Conservation (phyloP, 495 filamentous ascomycete genomes). For the Halenospora varia region DNA sequence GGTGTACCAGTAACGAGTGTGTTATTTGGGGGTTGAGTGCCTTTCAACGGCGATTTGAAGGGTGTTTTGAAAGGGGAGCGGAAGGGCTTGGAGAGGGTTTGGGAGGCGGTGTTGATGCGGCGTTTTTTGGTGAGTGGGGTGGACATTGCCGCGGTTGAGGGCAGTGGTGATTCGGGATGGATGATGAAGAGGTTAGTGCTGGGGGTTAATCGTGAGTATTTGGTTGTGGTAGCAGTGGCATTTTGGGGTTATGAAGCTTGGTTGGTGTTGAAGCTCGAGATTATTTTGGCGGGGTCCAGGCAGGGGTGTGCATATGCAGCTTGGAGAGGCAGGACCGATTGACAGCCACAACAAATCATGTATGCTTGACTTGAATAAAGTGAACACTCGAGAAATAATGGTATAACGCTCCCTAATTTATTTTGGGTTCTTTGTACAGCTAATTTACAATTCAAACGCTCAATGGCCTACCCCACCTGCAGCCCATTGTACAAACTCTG, state of each 20-base stretch:
- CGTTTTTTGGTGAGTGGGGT: conserved; percentile 47
- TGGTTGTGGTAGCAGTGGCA: conserved; percentile 6
- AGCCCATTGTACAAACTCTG: conserved; percentile 68
- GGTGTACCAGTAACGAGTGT: no score
- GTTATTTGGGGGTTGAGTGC: conserved; percentile 5
- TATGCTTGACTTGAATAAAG: no score
- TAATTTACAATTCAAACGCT: conserved; percentile 19
- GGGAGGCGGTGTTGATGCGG: conserved; percentile 44
- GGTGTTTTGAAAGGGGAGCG: conserved; percentile 61
- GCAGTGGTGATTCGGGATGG: not conserved
- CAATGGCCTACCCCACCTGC: conserved; percentile 75
- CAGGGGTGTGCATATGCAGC: no score
- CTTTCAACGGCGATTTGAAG: conserved; percentile 61
- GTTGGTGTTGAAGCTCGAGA: conserved; percentile 13
- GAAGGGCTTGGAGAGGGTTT: conserved; percentile 60
- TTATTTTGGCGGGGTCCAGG: not conserved
- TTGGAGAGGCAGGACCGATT: no score
- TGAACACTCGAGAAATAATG: no score
- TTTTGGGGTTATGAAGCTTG: no score
- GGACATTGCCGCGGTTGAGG: conserved; percentile 13
- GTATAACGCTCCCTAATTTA: no score
- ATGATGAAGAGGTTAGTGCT: conserved; percentile 15
- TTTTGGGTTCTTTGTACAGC: conserved; percentile 11
- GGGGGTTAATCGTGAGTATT: conserved; percentile 13
- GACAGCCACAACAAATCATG: no score